Evolutionary conservation across 1,284 basidiomycete genomes (phyloP).

Genomic region (Boletellus deceptivus): DNA sequence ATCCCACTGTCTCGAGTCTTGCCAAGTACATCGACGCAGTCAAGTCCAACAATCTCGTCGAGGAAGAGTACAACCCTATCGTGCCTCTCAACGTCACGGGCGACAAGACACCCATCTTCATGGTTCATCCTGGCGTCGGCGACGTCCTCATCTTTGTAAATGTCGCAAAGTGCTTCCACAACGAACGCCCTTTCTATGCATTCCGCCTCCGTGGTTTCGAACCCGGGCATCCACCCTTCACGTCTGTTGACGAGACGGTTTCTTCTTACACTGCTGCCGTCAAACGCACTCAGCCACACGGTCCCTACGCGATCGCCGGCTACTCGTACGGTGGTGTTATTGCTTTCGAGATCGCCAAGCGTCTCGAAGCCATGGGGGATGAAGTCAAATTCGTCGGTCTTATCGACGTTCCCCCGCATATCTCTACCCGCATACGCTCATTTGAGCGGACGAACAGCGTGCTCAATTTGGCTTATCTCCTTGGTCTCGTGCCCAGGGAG

Average conservation of each 20-base stretch:
- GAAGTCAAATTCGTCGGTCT: conserved; percentile 37
- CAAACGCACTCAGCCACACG: conserved; percentile 33
- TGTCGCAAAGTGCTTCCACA: conserved; percentile 34
- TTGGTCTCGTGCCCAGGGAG: too few relatives aligned
- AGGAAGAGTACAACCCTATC: too few relatives aligned
- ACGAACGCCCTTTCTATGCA: conserved; percentile 42
- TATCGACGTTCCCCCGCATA: conserved; percentile 40
- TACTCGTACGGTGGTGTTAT: conserved; percentile 45
- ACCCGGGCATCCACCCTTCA: conserved; percentile 33
- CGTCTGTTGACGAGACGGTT: conserved; percentile 39
- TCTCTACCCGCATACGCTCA: conserved; percentile 39
- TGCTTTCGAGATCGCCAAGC: conserved; percentile 41
- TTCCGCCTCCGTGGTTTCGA: conserved; percentile 42
- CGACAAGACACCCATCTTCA: conserved; percentile 40
- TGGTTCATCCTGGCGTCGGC: conserved; percentile 42
- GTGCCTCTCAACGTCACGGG: conserved; percentile 21
- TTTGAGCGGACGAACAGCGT: conserved; percentile 38
- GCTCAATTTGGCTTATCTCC: conserved; percentile 26
- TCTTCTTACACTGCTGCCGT: conserved; percentile 36
- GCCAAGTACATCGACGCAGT: conserved; percentile 22
- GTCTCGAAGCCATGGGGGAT: conserved; percentile 32
- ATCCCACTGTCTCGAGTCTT: conserved; percentile 33
- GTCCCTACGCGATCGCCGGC: conserved; percentile 42
- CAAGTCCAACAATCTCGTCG: not conserved
- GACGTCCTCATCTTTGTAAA: conserved; percentile 43